Evolutionary conservation across 108 stramenopile genomes (phyloP), one percentile per base, ranked within the genome.

Genomic region (Conticribra guillardii): DNA sequence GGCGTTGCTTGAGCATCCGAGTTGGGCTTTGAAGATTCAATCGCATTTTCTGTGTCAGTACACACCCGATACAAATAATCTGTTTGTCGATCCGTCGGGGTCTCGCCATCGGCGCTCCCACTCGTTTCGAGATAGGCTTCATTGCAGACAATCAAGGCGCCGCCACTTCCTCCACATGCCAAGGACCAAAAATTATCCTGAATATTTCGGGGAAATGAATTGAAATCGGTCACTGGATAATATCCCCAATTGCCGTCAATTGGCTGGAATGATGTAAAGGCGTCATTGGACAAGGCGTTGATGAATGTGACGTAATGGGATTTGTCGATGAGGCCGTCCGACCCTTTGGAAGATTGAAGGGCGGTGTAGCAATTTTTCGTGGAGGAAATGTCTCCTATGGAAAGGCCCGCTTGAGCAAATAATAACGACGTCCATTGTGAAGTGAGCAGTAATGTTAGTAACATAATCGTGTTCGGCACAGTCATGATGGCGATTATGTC

Each of bases 91-190:
- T 60, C 60, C 32, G 60, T 58, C 27, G 56, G 56, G 15, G 27
- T 31, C 50, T 58, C 49, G 4, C 32, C 48, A 57, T 23, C n/a
- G 16, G 31, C 27, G 0, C 54, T 58, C 2, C 75, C 75, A 51
- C 56, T 18, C 4, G 67, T 58, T 22, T 61, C 41, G 48, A 76
- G 18, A 31, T 69, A 64, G 3, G 75, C 75, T 46, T 63, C 47
- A 0, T 22, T 19, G 51, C 75, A 76, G 16, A 50, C n/a, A 21
- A 76, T 34, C 17, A 62, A 64, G 0, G 4, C 47, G n/a, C n/a
- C n/a, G n/a, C n/a, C n/a, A n/a, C n/a, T n/a, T 24, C 67, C 75
- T 28, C 75, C 75, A 57, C 75, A 76, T 8, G 75, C 75, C 34
- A 45, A 29, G 0, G 24, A 34, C 52, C 69, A 63, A 18, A 76